Evolutionary conservation across 192 early-diverging fungal genomes (phyloP).

Genomic region (Entrophospora sp.): DNA sequence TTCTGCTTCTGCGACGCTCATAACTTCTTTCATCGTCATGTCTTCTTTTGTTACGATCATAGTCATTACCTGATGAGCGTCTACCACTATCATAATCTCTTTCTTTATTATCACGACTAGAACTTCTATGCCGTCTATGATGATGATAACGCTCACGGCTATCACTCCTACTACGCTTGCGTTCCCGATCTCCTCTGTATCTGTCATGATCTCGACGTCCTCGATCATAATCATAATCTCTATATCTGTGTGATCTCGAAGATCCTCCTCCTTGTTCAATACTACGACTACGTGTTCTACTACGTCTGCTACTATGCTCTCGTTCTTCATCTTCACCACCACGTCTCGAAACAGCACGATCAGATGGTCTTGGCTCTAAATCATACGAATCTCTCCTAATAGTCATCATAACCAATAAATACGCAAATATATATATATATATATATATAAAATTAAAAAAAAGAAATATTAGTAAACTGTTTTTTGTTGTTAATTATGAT

Average conservation of each 20-base stretch:
- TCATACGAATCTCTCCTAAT: constrained; percentile 19
- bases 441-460: neutral
- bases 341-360: neutral
- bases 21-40: constrained; percentile 9
- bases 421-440: neutral
- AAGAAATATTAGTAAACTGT: neutral
- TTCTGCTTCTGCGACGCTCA: constrained; percentile 5
- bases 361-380: neutral
- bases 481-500: neutral
- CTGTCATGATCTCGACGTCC: neutral
- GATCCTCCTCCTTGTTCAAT: neutral
- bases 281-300: neutral
- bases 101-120: constrained; percentile 11
- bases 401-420: too few relatives aligned
- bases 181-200: neutral
- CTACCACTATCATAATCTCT: constrained; percentile 6
- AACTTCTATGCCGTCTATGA: constrained; percentile 14
- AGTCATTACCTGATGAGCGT: neutral
- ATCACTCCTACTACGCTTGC: neutral
- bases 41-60: constrained; percentile 10
- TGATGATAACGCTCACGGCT: too few relatives aligned
- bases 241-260: constrained; percentile 5
- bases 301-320: constrained; percentile 7
- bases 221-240: constrained; percentile 11
- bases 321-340: neutral